phyloP scores from a whole-genome alignment of 2,329 filamentous ascomycete genomes.

The Colletotrichum simmondsii region DNA sequence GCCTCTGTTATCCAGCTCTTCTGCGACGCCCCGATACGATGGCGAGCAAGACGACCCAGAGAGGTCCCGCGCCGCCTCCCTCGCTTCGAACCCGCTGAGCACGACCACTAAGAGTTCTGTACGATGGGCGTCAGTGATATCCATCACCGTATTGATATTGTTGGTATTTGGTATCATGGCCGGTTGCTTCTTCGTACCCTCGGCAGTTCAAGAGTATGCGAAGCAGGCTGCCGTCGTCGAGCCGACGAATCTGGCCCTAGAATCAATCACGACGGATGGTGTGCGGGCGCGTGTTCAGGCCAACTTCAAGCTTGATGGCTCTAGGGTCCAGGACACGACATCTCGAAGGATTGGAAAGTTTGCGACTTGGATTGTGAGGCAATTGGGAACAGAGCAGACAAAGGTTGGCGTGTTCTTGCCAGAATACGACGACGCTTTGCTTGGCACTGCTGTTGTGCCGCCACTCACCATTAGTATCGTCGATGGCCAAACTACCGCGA shows the following conservation, averaged over 20 bases:
- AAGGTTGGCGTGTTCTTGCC: constrained; percentile 83
- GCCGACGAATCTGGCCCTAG: constrained; percentile 85
- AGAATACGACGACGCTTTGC: constrained; percentile 80
- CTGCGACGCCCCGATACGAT: constrained; percentile 51
- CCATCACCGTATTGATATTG: constrained; percentile 73
- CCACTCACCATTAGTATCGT: constrained; percentile 79
- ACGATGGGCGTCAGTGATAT: constrained; percentile 83
- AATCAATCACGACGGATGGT: constrained; percentile 83
- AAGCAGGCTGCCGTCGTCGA: constrained; percentile 85
- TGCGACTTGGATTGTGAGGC: constrained; percentile 82
- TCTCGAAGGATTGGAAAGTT: constrained; percentile 81
- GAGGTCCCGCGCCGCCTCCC: constrained; percentile 37
- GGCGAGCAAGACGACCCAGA: constrained; percentile 46
- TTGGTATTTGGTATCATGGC: constrained; percentile 76
- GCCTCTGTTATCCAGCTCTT: constrained; percentile 58
- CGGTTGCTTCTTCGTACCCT: constrained; percentile 83
- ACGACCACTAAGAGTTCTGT: constrained; percentile 51
- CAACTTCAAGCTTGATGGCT: constrained; percentile 83
- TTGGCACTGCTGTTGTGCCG: constrained; percentile 83
- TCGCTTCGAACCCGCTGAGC: constrained; percentile 36
- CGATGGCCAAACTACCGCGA: constrained; percentile 79
- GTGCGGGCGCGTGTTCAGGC: constrained; percentile 84
- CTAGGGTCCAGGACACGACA: constrained; percentile 75
- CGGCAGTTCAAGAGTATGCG: constrained; percentile 85
- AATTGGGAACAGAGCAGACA: constrained; percentile 79